Evolutionary conservation across 202 grass and related monocot species (phyloP), one percentile per base, ranked within the genome.

Genomic region (Panicum hallii): DNA sequence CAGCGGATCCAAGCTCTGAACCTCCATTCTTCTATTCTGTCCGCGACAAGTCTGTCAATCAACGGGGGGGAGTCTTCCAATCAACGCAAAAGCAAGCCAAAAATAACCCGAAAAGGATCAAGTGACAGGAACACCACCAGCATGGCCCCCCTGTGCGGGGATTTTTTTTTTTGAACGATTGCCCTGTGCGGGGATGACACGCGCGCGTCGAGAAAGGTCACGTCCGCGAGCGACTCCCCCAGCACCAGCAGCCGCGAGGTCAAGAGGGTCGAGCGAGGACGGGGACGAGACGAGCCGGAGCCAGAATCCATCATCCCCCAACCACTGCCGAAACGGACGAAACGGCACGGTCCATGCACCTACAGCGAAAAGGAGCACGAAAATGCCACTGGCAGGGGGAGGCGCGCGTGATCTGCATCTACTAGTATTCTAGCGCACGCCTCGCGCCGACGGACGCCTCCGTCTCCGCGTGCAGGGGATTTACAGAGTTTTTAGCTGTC

Each of bases 401-500:
- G 47, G 15, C 3, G 13, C 1, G 17, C 28, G 77, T 74, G 77
- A 54, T 73, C 36, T 38, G 4, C 36, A 4, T 4, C 36, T 38
- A 4, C 63, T 53, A 53, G 36, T 38, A 38, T 38, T 38, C 36
- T 38, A 38, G 36, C 36, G 36, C 36, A 38, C 36, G 36, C 36
- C 32, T 50, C 48, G 9, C 63, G 20, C 63, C 55, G 78, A 82
- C 82, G 72, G 34, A 36, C 64, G 16, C 72, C 36, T 13, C 70
- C 54, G 45, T 68, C 3, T 79, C 63, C 72, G 63, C 55, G 77
- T 81, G 76, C 77, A 52, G n/a, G 23, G 53, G 53, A 30, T 66
- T 77, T 74, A 55, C 77, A 71, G 63, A 70, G 13, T 41, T 62
- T 54, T 77, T 54, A 63, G 63, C 71, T 16, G 47, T 54, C 82